Evolutionary conservation across 352 stramenopile genomes (phyloP).

Genomic region (Phytophthora fragariaefolia): DNA sequence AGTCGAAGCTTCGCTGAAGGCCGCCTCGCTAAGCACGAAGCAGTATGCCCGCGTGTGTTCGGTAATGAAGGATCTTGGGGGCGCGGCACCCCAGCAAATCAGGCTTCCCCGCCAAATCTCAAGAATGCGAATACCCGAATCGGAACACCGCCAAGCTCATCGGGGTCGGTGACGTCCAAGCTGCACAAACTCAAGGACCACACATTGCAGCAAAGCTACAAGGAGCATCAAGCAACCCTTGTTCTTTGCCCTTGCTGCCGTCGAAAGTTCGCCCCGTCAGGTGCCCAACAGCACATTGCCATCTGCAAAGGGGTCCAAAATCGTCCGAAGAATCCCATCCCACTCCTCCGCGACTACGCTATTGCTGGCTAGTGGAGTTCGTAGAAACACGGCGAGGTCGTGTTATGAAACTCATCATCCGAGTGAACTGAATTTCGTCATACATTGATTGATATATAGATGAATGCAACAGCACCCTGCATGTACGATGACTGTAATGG

Average conservation of each 20-base stretch:
- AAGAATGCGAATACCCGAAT: conserved; percentile 16
- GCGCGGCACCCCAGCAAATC: conserved; percentile 44
- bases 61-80: conserved; percentile 78
- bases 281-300: conserved; percentile 84
- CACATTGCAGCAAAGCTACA: conserved; percentile 73
- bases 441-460: conserved; percentile 29
- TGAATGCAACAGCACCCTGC: conserved; percentile 27
- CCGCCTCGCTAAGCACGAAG: conserved; percentile 81
- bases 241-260: conserved; percentile 83
- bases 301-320: conserved; percentile 89
- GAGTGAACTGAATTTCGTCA: conserved; percentile 22
- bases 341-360: conserved; percentile 73
- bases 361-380: conserved; percentile 53
- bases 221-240: conserved; percentile 80
- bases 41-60: conserved; percentile 81
- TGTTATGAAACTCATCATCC: conserved; percentile 1
- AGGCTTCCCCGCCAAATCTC: conserved; percentile 9
- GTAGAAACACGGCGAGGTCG: background rate
- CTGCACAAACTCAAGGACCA: conserved; percentile 56
- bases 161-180: conserved; percentile 21
- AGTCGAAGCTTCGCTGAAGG: conserved; percentile 82
- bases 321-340: conserved; percentile 73
- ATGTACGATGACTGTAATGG: conserved; percentile 16
- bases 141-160: conserved; percentile 23
- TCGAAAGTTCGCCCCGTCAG: conserved; percentile 82